phyloP scores from a whole-genome alignment of 371 early-diverging fungal genomes.

The Mortierella sp. region DNA sequence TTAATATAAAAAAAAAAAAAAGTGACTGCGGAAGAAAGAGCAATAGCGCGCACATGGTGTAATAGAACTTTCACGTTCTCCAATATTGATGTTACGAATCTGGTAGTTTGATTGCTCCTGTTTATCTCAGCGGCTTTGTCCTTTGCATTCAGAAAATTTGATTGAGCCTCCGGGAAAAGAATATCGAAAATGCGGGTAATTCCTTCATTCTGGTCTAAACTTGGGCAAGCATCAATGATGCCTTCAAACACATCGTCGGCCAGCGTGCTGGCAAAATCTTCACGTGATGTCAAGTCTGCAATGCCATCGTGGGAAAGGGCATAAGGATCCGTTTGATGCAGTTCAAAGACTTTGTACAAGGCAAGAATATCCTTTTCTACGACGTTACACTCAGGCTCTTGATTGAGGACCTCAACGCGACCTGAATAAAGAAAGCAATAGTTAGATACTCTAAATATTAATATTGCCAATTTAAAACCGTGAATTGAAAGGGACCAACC shows the following conservation, averaged over 20 bases:
- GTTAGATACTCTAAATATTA: background rate
- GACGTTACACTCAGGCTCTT: background rate
- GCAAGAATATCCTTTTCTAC: background rate
- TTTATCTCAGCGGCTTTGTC: background rate
- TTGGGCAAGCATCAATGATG: background rate
- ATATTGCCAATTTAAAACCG: background rate
- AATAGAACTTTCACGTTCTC: background rate
- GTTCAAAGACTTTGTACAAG: background rate
- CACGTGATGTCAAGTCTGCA: conserved; percentile 1
- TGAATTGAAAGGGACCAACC: background rate
- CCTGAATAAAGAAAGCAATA: background rate
- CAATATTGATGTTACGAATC: background rate
- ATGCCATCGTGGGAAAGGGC: conserved; percentile 7
- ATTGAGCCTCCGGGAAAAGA: background rate
- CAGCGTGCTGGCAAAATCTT: background rate
- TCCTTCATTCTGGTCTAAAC: background rate
- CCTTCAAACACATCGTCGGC: background rate
- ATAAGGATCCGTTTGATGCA: background rate
- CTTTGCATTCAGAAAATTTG: background rate
- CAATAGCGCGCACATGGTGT: background rate
- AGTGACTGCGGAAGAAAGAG: background rate
- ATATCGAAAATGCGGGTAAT: background rate
- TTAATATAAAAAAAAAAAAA: background rate
- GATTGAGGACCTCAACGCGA: background rate
- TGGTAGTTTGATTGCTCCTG: background rate